phyloP scores from a whole-genome alignment of 2,329 filamentous ascomycete genomes.

The Ophiosphaerella herpotricha region DNA sequence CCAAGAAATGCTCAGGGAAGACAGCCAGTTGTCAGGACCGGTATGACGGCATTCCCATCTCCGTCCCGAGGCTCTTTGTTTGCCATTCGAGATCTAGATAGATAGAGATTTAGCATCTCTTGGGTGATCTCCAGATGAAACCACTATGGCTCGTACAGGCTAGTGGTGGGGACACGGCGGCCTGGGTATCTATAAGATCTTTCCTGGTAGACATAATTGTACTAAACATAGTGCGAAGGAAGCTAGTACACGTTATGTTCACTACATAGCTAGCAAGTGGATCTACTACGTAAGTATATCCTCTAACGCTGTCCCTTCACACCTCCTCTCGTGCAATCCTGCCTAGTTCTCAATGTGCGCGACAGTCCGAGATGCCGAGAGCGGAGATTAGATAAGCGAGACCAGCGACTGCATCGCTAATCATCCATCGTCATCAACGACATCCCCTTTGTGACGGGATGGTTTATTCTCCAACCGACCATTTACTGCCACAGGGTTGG shows the following conservation, averaged over 20 bases:
- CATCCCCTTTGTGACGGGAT: slow-evolving; percentile 4
- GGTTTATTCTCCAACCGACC: not conserved
- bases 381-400: slow-evolving; percentile 13
- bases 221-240: not conserved
- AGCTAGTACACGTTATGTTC: too few species aligned
- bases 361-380: slow-evolving; percentile 15
- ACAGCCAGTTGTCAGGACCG: not conserved
- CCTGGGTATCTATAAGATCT: not conserved
- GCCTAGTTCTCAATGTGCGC: slow-evolving; percentile 5
- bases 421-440: slow-evolving; percentile 18
- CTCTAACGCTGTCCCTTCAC: not conserved
- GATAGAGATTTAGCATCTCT: too few species aligned
- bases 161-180: not conserved
- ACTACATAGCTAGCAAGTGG: not conserved
- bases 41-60: too few species aligned
- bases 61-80: too few species aligned
- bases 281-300: not conserved
- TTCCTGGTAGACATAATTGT: not conserved
- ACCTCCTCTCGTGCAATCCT: too few species aligned
- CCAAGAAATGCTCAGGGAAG: slow-evolving; percentile 8
- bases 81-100: too few species aligned
- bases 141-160: not conserved
- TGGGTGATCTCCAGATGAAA: not conserved
- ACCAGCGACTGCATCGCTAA: slow-evolving; percentile 14
- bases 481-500: not conserved